A percentile compares a stretch with the other conserved stretches of the same genome.
Conservation (phyloP, 371 early-diverging fungal species). For the Capillidium rhysosporum region DNA sequence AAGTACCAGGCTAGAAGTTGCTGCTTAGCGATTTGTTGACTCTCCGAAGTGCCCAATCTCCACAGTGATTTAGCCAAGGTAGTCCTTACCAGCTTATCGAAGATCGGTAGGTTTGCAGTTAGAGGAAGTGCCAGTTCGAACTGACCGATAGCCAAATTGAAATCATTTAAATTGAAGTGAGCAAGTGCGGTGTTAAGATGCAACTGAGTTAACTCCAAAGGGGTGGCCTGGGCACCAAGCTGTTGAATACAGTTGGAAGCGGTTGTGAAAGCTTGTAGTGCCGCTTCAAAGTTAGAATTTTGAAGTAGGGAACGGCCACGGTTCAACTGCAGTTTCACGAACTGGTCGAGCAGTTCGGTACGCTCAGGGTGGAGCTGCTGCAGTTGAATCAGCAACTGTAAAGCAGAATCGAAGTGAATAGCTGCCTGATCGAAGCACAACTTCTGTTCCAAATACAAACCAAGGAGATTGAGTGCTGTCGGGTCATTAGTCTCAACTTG, state of each 20-base stretch:
- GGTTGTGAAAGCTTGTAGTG: conserved; percentile 19
- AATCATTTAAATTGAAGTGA: conserved; percentile 42
- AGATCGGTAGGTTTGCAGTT: conserved; percentile 18
- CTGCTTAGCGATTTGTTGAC: conserved; percentile 54
- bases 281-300: conserved; percentile 21
- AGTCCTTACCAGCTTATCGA: conserved; percentile 39
- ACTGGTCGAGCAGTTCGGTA: conserved; percentile 10
- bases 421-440: background rate
- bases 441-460: background rate
- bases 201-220: conserved; percentile 17
- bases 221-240: conserved; percentile 6
- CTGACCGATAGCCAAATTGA: conserved; percentile 38
- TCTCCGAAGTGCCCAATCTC: conserved; percentile 63
- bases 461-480: conserved; percentile 4
- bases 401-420: background rate
- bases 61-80: conserved; percentile 68
- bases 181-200: conserved; percentile 52
- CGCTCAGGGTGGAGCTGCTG: background rate
- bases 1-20: conserved; percentile 28
- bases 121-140: conserved; percentile 51
- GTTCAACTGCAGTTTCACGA: conserved; percentile 17
- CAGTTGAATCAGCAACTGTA: background rate
- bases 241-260: conserved; percentile 10
- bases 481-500: conserved; percentile 11
- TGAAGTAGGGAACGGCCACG: conserved; percentile 39